Conservation (phyloP, 371 early-diverging fungal species). For the Mucor irregularis region DNA sequence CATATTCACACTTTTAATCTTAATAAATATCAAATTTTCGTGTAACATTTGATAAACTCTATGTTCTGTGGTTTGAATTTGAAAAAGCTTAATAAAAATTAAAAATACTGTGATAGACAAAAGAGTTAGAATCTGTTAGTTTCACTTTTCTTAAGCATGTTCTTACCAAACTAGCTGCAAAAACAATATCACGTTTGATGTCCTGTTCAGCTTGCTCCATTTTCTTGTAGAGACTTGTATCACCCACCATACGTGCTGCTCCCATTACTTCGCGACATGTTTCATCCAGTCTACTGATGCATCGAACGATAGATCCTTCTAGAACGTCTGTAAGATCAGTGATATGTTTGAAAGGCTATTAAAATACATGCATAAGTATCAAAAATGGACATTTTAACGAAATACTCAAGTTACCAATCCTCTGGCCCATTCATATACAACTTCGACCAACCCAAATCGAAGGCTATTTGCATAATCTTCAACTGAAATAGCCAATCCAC, state of each 20-base stretch:
- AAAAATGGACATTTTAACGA: neutral
- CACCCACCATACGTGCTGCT: slow-evolving; percentile 95
- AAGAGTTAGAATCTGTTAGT: no score
- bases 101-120: no score
- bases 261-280: slow-evolving; percentile 93
- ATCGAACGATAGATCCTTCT: slow-evolving; percentile 97
- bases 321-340: slow-evolving; percentile 93
- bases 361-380: neutral
- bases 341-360: slow-evolving; percentile 87
- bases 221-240: slow-evolving; percentile 88
- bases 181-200: slow-evolving; percentile 98
- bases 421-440: slow-evolving; percentile 98
- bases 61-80: no score
- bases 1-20: no score
- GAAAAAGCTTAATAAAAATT: no score
- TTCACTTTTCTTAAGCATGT: no score
- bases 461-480: slow-evolving; percentile 61
- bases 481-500: slow-evolving; percentile 62
- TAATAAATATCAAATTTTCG: no score
- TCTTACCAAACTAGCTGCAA: slow-evolving; percentile 92
- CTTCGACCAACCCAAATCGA: slow-evolving; percentile 92
- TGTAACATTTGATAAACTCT: no score
- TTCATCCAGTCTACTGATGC: slow-evolving; percentile 97
- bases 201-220: slow-evolving; percentile 92
- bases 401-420: slow-evolving; percentile 61